phyloP scores from a whole-genome alignment of 2,329 filamentous ascomycete genomes.

The Rhytidhysteron rufulum region DNA sequence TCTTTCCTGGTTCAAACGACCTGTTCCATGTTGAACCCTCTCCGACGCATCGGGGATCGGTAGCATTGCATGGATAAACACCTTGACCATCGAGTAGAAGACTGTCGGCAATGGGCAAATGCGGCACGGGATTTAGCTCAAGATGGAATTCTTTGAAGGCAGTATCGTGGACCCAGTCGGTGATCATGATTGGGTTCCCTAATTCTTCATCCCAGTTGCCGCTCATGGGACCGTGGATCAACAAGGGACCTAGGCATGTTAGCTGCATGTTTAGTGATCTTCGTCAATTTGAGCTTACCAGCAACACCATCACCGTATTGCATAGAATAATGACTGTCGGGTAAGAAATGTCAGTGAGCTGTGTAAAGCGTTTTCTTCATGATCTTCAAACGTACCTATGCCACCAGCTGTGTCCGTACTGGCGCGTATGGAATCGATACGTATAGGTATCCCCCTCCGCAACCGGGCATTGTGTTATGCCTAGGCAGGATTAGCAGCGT shows the following conservation, averaged over 20 bases:
- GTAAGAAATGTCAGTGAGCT: too few species aligned
- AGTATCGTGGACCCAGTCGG: conserved; percentile 22
- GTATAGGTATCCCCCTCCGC: conserved; percentile 11
- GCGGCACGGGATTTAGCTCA: background rate
- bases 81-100: background rate
- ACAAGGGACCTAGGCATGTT: conserved; percentile 15
- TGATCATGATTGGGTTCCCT: conserved; percentile 23
- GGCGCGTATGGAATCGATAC: background rate
- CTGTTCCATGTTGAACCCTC: background rate
- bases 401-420: background rate
- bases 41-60: background rate
- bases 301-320: conserved; percentile 23
- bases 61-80: background rate
- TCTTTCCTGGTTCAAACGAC: background rate
- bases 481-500: conserved; percentile 3
- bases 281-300: conserved; percentile 6
- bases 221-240: conserved; percentile 32
- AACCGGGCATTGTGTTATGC: conserved; percentile 31
- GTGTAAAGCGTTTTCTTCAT: conserved; percentile 5
- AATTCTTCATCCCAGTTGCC: conserved; percentile 31
- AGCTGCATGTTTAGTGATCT: too few species aligned
- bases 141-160: background rate
- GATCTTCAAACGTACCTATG: conserved; percentile 48
- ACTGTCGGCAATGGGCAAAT: background rate
- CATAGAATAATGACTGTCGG: conserved; percentile 8